Conservation (phyloP, 352 stramenopile species). For the Phytophthora brassicae region DNA sequence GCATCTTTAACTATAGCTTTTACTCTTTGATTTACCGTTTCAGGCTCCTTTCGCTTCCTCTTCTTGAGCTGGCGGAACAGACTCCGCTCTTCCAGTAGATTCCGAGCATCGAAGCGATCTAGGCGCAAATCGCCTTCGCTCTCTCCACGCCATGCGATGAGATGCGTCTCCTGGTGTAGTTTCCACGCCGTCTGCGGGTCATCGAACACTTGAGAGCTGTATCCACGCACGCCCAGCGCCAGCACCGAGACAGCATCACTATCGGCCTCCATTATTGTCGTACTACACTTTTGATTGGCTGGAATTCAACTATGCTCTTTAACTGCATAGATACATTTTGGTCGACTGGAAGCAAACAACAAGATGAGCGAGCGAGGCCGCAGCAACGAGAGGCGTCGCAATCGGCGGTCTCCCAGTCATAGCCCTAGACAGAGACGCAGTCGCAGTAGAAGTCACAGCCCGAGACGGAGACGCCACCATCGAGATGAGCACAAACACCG, state of each 20-base stretch:
- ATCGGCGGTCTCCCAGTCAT: too few relatives aligned
- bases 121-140: constrained; percentile 38
- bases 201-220: constrained; percentile 54
- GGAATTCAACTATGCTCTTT: background rate
- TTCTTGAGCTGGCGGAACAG: constrained; percentile 59
- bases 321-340: constrained; percentile 4
- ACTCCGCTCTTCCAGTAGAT: constrained; percentile 50
- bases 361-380: constrained; percentile 21
- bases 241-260: constrained; percentile 7
- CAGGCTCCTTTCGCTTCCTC: constrained; percentile 9
- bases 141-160: constrained; percentile 53
- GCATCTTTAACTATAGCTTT: background rate
- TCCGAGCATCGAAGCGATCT: constrained; percentile 67
- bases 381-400: background rate
- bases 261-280: constrained; percentile 11
- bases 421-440: too few relatives aligned
- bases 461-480: constrained; percentile 14
- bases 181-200: constrained; percentile 46
- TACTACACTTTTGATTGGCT: constrained; percentile 14
- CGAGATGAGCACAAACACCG: constrained; percentile 11
- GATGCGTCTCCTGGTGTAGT: constrained; percentile 54
- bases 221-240: constrained; percentile 48
- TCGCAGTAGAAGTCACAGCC: constrained; percentile 16
- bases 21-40: background rate
- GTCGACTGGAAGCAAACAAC: background rate